A percentile compares a stretch with the other conserved stretches of the same genome.
phyloP scores from a whole-genome alignment of 2,329 filamentous ascomycete species.

The Didymella keratinophila region DNA sequence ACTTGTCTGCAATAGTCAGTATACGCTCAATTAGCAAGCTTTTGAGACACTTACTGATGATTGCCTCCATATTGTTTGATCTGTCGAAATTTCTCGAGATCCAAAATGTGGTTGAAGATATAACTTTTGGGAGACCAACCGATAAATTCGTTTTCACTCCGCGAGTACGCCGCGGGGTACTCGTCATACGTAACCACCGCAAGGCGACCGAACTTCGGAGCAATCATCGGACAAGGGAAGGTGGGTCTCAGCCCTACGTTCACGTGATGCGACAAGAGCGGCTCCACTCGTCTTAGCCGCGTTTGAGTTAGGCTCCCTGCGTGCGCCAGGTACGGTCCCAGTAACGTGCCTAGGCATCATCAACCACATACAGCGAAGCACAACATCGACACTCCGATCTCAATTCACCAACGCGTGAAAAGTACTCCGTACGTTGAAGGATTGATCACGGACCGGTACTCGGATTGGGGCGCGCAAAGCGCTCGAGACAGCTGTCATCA shows the following conservation, averaged over 20 bases:
- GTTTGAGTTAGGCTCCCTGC: conserved; percentile 4
- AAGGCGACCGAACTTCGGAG: conserved; percentile 11
- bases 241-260: conserved; percentile 6
- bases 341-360: conserved; percentile 25
- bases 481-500: conserved; percentile 30
- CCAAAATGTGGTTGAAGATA: conserved; percentile 32
- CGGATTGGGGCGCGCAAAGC: conserved; percentile 6
- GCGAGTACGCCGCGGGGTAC: conserved; percentile 30
- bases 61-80: conserved; percentile 48
- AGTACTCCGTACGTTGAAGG: background rate
- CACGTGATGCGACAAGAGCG: conserved; percentile 11
- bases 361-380: conserved; percentile 15
- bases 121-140: conserved; percentile 25
- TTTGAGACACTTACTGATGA: conserved; percentile 39
- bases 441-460: background rate
- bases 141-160: conserved; percentile 36
- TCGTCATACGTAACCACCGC: conserved; percentile 41
- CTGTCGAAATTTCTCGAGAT: conserved; percentile 16
- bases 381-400: conserved; percentile 19
- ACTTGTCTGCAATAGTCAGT: conserved; percentile 41
- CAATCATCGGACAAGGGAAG: conserved; percentile 5
- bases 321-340: conserved; percentile 25
- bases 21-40: conserved; percentile 12
- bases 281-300: background rate
- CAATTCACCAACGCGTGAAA: background rate